Base-by-base conservation (phyloP, 305 asterid genomes). In the Rubia balearica region DNA sequence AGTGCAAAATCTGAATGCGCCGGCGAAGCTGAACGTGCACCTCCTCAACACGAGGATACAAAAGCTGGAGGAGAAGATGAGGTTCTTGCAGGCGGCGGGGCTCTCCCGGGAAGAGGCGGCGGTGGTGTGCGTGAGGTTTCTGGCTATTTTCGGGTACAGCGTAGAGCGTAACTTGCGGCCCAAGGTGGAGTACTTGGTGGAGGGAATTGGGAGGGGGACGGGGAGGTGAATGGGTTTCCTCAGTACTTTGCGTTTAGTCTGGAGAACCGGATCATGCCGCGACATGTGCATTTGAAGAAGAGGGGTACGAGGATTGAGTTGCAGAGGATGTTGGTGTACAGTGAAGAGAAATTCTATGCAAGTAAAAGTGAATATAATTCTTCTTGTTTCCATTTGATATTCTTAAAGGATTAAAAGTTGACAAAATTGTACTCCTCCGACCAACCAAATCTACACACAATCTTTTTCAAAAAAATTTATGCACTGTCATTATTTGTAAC, bases 211-310 rank as follows among this genome's bases (percentile, higher is more conserved):
- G 56, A 74, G 75, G 73, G 69, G 73, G 71, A 4, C 46, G 67
- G 71, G 14, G 81, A 80, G 70, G 46, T 80, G 27, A 67, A 70
- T n/a, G 43, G 19, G 43, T 77, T 80, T 14, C 84, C 84, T n/a
- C 81, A 80, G 49, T 80, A 77, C 73, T 80, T 80, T 5, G 84
- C 74, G 8, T 80, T 73, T 66, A 80, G 84, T 51, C 66, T 80
- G 74, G 17, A 73, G 49, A 77, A 77, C 66, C 24, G 84, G 71
- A 80, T 80, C 22, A 40, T 55, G 13, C 78, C 84, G 1, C 72
- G 84, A 55, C 82, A 81, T 53, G n/a, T 65, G 76, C 80, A 81
- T 77, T 71, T 77, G 62, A 75, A 68, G 73, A 63, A 66, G 65
- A 77, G 75, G 63, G 72, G 72, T 46, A 75, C 74, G 40, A 6